Percentiles rank a stretch among this genome's conserved stretches.
These are phyloP conservation scores for Geotrichum restrictum DNA, from an alignment of 1,139 yeast genomes.

Conservation along the genomic window DNA sequence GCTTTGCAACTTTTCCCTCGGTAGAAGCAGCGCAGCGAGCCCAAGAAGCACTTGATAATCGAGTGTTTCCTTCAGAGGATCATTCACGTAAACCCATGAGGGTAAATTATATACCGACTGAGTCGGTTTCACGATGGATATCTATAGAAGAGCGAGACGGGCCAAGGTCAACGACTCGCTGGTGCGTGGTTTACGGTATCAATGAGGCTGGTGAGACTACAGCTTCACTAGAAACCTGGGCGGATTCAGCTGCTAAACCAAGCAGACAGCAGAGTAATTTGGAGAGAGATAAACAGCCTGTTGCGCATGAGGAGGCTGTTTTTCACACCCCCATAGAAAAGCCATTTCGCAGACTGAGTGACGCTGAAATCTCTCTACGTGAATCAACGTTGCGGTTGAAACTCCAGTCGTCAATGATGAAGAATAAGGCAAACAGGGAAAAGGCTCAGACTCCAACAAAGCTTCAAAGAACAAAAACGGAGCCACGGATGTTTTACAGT, in stretches of 20 bases:
- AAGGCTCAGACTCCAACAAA: background rate
- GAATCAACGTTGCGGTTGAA: slow-evolving; percentile 5
- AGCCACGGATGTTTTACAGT: slow-evolving; percentile 5
- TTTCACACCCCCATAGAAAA: background rate
- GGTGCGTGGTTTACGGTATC: slow-evolving; percentile 9
- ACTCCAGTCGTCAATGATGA: slow-evolving; percentile 8
- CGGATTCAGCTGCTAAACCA: background rate
- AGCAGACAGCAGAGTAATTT: too few species aligned
- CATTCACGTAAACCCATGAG: slow-evolving; percentile 11
- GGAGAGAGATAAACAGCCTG: too few species aligned
- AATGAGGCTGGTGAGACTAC: background rate
- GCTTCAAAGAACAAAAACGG: background rate
- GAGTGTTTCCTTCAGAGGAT: slow-evolving; percentile 12
- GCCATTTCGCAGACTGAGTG: background rate
- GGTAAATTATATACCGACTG: slow-evolving; percentile 17
- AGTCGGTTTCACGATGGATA: slow-evolving; percentile 17
- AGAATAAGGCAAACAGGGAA: background rate
- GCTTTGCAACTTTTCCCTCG: slow-evolving; percentile 14
- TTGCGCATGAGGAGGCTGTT: background rate
- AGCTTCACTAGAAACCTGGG: background rate
- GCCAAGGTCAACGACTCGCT: slow-evolving; percentile 10
- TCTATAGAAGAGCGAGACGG: slow-evolving; percentile 14
- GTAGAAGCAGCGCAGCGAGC: slow-evolving; percentile 6
- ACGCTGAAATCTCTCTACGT: slow-evolving; percentile 4
- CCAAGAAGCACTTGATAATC: slow-evolving; percentile 8